Percentiles rank a stretch among this genome's conserved stretches.
These are phyloP conservation scores for Cerioporus squamosus DNA, from an alignment of 1,284 basidiomycete species.

Conservation along the genomic window DNA sequence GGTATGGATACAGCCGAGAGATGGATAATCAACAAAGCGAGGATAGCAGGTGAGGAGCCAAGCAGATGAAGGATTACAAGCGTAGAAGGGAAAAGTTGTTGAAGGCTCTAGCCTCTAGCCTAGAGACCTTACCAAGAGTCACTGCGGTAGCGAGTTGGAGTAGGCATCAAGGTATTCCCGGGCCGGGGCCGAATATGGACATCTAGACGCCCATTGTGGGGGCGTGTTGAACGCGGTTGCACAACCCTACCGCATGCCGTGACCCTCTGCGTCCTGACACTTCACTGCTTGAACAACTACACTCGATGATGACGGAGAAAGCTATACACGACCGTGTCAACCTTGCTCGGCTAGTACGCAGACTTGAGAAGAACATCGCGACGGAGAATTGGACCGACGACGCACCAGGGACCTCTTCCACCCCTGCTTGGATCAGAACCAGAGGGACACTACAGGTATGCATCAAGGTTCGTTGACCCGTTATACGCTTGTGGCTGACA, in stretches of 20 bases:
- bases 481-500: background rate
- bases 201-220: background rate
- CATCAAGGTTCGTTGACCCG: background rate
- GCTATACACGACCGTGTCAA: conserved; percentile 69
- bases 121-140: background rate
- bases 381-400: conserved; percentile 52
- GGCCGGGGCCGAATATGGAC: background rate
- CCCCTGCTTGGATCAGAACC: conserved; percentile 58
- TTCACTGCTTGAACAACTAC: background rate
- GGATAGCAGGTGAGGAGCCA: background rate
- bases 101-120: background rate
- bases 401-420: conserved; percentile 27
- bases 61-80: background rate
- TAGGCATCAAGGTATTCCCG: background rate
- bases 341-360: conserved; percentile 60
- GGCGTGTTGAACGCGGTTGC: too few species aligned
- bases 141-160: background rate
- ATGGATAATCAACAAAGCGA: background rate
- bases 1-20: conserved; percentile 14
- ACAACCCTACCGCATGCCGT: background rate
- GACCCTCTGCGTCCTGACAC: background rate
- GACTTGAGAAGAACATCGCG: conserved; percentile 60
- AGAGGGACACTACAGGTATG: conserved; percentile 62
- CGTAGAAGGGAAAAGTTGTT: background rate
- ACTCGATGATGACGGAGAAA: conserved; percentile 39